Conservation (phyloP, 441 rosid genomes). For the Adansonia grandidieri region DNA sequence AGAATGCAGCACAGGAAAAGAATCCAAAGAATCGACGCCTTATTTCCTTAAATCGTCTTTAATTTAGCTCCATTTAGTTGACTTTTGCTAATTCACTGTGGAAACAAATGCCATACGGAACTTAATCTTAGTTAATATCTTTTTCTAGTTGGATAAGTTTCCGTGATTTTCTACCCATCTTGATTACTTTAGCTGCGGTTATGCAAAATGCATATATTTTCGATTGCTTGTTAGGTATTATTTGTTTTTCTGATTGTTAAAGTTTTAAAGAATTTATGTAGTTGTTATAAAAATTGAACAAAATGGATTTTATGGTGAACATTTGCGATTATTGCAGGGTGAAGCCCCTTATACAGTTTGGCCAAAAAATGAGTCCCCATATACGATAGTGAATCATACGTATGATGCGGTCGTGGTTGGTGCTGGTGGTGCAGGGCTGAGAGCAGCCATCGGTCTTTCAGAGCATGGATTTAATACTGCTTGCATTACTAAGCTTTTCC, state of each 20-base stretch:
- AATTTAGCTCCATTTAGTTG: slow-evolving; percentile 15
- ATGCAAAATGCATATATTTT: neutral
- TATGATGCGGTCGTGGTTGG: slow-evolving; percentile 96
- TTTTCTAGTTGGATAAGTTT: neutral
- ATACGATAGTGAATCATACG: slow-evolving; percentile 91
- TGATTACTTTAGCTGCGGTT: slow-evolving; percentile 5
- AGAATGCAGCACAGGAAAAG: slow-evolving; percentile 2
- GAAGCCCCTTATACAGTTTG: slow-evolving; percentile 55
- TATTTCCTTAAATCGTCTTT: neutral
- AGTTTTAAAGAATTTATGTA: neutral
- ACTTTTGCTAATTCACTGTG: neutral
- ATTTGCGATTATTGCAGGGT: slow-evolving; percentile 42
- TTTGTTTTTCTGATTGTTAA: neutral
- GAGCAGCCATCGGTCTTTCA: slow-evolving; percentile 94
- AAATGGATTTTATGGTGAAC: neutral
- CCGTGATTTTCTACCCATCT: neutral
- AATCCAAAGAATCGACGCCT: neutral
- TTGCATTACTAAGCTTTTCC: slow-evolving; percentile 95
- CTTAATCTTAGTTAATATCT: neutral
- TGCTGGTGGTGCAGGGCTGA: slow-evolving; percentile 96
- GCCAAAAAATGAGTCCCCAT: slow-evolving; percentile 38
- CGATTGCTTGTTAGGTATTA: neutral
- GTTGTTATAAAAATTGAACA: neutral
- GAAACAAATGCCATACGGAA: neutral
- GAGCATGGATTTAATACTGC: slow-evolving; percentile 98